Evolutionary conservation across 129 eudicot species (phyloP).

Genomic region (Flaveria sonorensis): DNA sequence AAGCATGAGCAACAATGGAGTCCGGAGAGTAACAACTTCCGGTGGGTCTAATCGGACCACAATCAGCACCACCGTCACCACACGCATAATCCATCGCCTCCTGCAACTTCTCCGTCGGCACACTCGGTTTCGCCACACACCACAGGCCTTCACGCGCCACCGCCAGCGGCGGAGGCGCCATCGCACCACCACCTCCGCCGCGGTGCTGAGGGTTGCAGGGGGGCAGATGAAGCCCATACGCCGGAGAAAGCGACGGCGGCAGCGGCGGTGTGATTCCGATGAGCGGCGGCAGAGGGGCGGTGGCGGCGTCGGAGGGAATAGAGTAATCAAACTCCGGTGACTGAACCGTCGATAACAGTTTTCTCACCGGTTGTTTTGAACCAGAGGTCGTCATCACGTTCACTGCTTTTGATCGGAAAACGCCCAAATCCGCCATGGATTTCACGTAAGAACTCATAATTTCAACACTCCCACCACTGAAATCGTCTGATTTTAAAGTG

Average conservation of each 20-base stretch:
- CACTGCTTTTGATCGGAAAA: conserved; percentile 22
- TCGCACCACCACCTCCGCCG: not conserved
- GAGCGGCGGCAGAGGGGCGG: conserved; percentile 64
- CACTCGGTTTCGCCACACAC: conserved; percentile 99
- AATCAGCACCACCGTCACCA: conserved; percentile 83
- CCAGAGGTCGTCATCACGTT: conserved; percentile 27
- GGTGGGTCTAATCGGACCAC: conserved; percentile 63
- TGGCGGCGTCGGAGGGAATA: conserved; percentile 41
- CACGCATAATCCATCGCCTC: conserved; percentile 86
- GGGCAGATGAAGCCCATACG: conserved; percentile 49
- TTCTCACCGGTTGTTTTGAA: conserved; percentile 43
- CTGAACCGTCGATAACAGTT: conserved; percentile 37
- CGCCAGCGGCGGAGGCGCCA: conserved; percentile 17
- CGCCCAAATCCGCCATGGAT: conserved; percentile 47
- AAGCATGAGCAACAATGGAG: conserved; percentile 85
- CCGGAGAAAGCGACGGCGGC: conserved; percentile 34
- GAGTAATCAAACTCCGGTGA: conserved; percentile 20
- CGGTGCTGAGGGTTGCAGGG: conserved; percentile 57
- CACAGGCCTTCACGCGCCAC: conserved; percentile 41
- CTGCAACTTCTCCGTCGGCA: conserved; percentile 80
- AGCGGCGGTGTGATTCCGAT: conserved; percentile 44
- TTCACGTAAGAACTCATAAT: conserved; percentile 34
- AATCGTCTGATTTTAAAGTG: conserved; percentile 37
- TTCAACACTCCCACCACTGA: conserved; percentile 3
- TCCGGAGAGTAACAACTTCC: conserved; percentile 82